Base-by-base conservation (phyloP, 2,329 filamentous ascomycete genomes). In the Aureobasidium vineae region DNA sequence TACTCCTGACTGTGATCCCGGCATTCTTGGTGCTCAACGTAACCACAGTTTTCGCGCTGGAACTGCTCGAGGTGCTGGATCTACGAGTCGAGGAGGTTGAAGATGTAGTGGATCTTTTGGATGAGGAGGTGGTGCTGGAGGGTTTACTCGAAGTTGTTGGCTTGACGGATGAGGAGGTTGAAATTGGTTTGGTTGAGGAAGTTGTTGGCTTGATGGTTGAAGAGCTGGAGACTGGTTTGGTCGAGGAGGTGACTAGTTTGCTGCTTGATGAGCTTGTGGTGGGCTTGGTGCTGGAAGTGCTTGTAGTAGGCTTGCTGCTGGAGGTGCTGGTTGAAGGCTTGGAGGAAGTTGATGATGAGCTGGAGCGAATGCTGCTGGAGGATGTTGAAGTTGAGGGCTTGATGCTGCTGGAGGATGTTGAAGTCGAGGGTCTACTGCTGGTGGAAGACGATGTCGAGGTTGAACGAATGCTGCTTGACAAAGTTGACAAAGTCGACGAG, bases 401-500 rank as follows among this genome's bases (percentile, higher is more conserved):
- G 33, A 54, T 31, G 54, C 40, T 59, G 40, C 54, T 38, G 2
- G 61, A 36, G 16, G 63, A 19, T 28, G 36, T 66, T 28, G 63
- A 21, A 26, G 23, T 45, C 23, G 49, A 31, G 45, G 5, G 8
- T 5, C 7, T 52, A 26, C 15, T 40, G 21, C 21, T 63, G 26
- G 5, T 49, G 15, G 43, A 57, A 4, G 50, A 56, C 2, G 50
- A 56, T 36, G 50, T 45, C 19, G 52, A 45, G 16, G 36, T 50
- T n/a, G 63, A 38, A 8, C 41, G 54, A 41, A 36, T 16, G 15
- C 45, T 64, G 23, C 31, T 64, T 16, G 63, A 50, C 19, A 41
- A 65, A 3, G 26, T 47, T 1, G 52, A 47, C 16, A 31, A 65
- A 5, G 26, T 47, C 1, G 52, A 47, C 16, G 15, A 47, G 6